Evolutionary conservation across 2,329 filamentous ascomycete species (phyloP), one percentile per base, ranked within the genome.

Genomic region (Phyllosticta paracitricarpa): DNA sequence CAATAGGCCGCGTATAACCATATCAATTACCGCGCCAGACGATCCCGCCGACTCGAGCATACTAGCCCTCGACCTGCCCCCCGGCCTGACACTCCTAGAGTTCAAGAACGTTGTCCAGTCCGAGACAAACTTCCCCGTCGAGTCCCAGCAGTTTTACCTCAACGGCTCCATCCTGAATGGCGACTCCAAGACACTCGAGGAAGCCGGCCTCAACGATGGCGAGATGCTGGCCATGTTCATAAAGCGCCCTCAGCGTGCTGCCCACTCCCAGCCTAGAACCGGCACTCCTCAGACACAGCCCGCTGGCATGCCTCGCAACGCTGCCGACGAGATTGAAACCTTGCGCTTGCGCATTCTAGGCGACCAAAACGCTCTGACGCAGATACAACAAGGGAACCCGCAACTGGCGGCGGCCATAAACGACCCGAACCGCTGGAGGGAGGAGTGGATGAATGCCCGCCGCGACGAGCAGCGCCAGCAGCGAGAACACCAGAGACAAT

Each of bases 181-280:
- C 75, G 87, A 92, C 68, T 76, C 82, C 62, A 88, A 91, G 73
- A 96, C 91, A 2, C 83, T 99, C 70, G 84, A 91, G 66, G 82
- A 93, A 68, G 82, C 92, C 33, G 83, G 88, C 52, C 88, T 99
- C 68, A 84, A 81, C 56, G 90, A 97, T 76, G 91, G 91, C 61
- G 94, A 97, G 70, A 92, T 99, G 89, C 79, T 99, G 65, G 91
- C 89, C 30, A 83, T 97, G 67, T 89, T 96, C 71, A 87, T 96
- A 66, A 72, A 72, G 62, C 71, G 66, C 62, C 67, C 64, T 61
- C 63, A 61, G 60, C 65, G 63, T 63, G 61, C 24, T 33, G 25
- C 51, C 33, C 40, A 58, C 14, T 30, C 35, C 26, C 35, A 58
- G 24, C 28, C 58, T 56, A 26, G 24, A 24, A 30, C 26, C 51